These are phyloP conservation scores for Ceratocystis papillata DNA, from an alignment of 2,329 filamentous ascomycete genomes.

Conservation along the genomic window DNA sequence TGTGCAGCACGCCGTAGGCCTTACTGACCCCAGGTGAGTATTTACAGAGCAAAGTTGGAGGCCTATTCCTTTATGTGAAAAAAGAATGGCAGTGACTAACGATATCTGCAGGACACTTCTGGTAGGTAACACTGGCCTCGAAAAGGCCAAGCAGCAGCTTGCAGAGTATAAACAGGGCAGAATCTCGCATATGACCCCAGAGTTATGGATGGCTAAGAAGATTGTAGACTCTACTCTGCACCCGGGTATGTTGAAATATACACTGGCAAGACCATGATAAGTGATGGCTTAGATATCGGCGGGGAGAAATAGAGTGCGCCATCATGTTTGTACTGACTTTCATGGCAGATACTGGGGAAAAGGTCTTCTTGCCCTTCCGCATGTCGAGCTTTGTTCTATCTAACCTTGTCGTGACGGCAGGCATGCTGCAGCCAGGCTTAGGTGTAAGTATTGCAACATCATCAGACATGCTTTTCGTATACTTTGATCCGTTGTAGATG, in stretches of 20 bases:
- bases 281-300: background rate
- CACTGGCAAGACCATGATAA: background rate
- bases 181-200: constrained; percentile 68
- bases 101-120: constrained; percentile 62
- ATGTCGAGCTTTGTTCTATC: constrained; percentile 95
- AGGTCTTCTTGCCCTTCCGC: constrained; percentile 87
- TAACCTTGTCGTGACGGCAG: constrained; percentile 87
- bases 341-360: constrained; percentile 69
- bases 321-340: no score
- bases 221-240: constrained; percentile 93
- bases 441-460: constrained; percentile 39
- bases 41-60: constrained; percentile 13
- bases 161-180: constrained; percentile 79
- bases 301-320: background rate
- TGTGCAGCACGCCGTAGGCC: constrained; percentile 75
- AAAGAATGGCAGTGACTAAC: background rate
- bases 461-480: background rate
- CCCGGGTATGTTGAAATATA: constrained; percentile 52
- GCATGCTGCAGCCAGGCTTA: constrained; percentile 90
- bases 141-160: constrained; percentile 73
- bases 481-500: background rate
- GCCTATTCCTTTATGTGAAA: background rate
- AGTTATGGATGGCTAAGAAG: constrained; percentile 94
- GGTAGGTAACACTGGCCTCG: constrained; percentile 64
- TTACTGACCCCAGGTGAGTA: constrained; percentile 90